These are phyloP conservation scores for Apiotrichum mycotoxinovorans DNA, from an alignment of 1,284 basidiomycete species.

Conservation along the genomic window DNA sequence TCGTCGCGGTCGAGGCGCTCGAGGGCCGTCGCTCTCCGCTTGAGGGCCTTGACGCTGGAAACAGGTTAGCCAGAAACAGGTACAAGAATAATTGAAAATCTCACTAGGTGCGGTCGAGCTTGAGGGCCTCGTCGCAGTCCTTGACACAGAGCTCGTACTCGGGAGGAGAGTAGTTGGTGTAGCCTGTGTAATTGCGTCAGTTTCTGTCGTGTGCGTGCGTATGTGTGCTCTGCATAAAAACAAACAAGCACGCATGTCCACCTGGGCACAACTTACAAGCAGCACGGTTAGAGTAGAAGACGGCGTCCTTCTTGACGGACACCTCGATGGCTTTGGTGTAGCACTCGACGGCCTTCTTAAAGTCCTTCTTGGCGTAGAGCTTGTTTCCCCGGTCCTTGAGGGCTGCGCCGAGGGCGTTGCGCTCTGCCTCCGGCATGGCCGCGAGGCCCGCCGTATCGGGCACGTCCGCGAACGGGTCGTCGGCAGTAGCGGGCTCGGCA, in stretches of 20 bases:
- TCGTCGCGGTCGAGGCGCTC: conserved; percentile 74
- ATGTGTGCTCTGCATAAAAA: not conserved
- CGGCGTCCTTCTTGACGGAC: conserved; percentile 79
- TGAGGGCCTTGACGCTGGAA: conserved; percentile 78
- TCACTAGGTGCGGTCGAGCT: conserved; percentile 72
- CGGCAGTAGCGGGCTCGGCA: conserved; percentile 31
- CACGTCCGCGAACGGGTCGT: conserved; percentile 48
- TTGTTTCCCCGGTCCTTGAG: conserved; percentile 89
- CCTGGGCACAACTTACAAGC: conserved; percentile 63
- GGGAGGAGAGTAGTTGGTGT: conserved; percentile 83
- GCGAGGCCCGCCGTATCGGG: conserved; percentile 35
- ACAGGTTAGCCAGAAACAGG: not conserved
- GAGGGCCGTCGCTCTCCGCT: conserved; percentile 80
- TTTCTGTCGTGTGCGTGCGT: not conserved
- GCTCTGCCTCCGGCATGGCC: conserved; percentile 54
- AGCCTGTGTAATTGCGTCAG: conserved; percentile 57
- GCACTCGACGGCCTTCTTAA: conserved; percentile 69
- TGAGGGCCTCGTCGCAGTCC: conserved; percentile 87
- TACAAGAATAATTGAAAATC: conserved; percentile 1
- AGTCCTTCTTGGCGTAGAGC: conserved; percentile 77
- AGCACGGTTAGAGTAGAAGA: conserved; percentile 96
- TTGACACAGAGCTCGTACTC: conserved; percentile 78
- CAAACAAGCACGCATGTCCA: not conserved
- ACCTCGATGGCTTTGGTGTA: conserved; percentile 91
- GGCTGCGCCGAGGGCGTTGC: conserved; percentile 67